Conservation (phyloP, 2,329 filamentous ascomycete genomes). For the Aspergillus sp. region DNA sequence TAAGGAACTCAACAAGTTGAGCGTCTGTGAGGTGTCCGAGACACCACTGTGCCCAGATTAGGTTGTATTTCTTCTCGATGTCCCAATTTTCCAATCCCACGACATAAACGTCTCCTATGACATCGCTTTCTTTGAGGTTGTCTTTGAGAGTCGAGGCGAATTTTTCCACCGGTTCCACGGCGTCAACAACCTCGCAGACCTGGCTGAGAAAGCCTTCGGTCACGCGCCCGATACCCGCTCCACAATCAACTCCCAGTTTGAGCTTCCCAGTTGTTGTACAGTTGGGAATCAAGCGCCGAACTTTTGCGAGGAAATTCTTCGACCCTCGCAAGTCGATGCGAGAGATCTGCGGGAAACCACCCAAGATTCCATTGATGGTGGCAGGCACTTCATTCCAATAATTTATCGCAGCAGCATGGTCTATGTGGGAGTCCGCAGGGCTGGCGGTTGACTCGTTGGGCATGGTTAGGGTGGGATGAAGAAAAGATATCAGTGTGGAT, state of each 20-base stretch:
- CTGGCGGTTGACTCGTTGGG: neutral
- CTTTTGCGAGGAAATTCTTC: conserved; percentile 64
- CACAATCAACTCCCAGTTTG: conserved; percentile 54
- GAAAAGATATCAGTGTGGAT: neutral
- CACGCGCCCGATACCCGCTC: conserved; percentile 77
- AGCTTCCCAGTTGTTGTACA: conserved; percentile 14
- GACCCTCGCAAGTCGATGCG: conserved; percentile 69
- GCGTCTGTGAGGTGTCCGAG: conserved; percentile 74
- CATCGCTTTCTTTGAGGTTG: conserved; percentile 39
- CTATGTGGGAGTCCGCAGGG: conserved; percentile 24
- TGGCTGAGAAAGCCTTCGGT: conserved; percentile 71
- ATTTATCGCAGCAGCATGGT: conserved; percentile 33
- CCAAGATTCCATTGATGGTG: conserved; percentile 59
- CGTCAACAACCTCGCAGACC: conserved; percentile 68
- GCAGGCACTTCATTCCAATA: conserved; percentile 34
- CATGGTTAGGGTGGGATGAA: neutral
- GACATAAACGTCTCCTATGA: conserved; percentile 64
- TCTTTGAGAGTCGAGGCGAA: conserved; percentile 65
- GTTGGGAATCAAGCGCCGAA: conserved; percentile 40
- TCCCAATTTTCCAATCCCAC: conserved; percentile 73
- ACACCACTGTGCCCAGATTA: conserved; percentile 93
- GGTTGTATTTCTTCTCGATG: conserved; percentile 59
- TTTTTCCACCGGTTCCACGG: conserved; percentile 80
- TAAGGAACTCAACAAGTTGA: conserved; percentile 67
- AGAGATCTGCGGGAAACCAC: conserved; percentile 66